These are phyloP conservation scores for Solanum microdontum DNA, from an alignment of 257 asterid genomes.

Conservation along the genomic window DNA sequence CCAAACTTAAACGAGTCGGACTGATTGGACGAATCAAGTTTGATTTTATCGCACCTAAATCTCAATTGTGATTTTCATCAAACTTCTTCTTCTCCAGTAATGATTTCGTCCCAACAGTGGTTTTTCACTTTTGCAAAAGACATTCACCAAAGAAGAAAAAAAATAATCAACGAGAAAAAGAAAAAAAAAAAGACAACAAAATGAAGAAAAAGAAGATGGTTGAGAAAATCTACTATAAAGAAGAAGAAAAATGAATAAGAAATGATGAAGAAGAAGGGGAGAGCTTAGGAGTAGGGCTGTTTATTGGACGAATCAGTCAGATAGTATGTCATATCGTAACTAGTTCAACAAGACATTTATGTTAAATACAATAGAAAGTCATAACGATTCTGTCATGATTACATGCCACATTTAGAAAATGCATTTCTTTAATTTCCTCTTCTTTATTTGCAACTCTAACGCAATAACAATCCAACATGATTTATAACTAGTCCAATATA, in stretches of 20 bases:
- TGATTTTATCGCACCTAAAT: no score
- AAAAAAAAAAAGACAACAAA: no score
- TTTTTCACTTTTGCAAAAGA: background rate
- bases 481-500: background rate
- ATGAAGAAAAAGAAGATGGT: no score
- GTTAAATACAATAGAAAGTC: background rate
- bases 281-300: no score
- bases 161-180: background rate
- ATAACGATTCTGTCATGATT: fast-evolving
- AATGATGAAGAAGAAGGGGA: background rate
- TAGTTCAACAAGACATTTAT: background rate
- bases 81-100: background rate
- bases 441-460: background rate
- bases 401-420: background rate
- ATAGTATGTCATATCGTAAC: background rate
- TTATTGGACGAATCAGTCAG: no score
- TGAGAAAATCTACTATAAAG: background rate
- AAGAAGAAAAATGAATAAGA: background rate
- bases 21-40: fast-evolving
- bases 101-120: background rate
- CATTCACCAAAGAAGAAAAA: background rate
- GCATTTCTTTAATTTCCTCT: background rate
- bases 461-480: background rate
- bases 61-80: background rate
- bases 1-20: no score